These are phyloP conservation scores for Eimeria sp. DNA, from an alignment of 169 alveolate species.

Conservation along the genomic window DNA sequence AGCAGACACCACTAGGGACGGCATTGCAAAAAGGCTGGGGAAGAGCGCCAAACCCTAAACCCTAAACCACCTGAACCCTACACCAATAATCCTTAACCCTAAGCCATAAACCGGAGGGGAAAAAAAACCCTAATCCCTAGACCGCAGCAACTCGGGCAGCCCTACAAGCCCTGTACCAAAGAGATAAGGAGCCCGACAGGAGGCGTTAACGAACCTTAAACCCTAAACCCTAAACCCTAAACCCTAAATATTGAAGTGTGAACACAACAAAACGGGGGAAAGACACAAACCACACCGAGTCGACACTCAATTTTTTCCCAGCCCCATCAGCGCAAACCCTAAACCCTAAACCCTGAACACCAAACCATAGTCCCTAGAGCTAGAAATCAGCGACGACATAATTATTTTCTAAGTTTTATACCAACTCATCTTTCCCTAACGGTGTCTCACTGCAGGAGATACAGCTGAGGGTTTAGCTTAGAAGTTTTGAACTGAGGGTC, in stretches of 20 bases:
- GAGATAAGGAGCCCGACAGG: too few relatives aligned
- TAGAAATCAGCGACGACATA: not conserved
- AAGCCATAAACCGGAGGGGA: not conserved
- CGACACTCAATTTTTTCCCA: not conserved
- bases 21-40: not conserved
- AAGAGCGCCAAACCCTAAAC: not conserved
- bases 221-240: slow-evolving; percentile 27
- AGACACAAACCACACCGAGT: not conserved
- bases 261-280: not conserved
- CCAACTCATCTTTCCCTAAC: not conserved
- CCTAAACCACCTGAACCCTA: not conserved
- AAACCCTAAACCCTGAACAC: slow-evolving; percentile 34
- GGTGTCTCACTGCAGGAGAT: not conserved
- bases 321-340: slow-evolving; percentile 10
- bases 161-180: too few relatives aligned
- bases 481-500: not conserved
- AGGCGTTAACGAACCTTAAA: not conserved
- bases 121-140: not conserved
- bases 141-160: not conserved
- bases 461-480: not conserved
- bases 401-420: not conserved
- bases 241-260: not conserved
- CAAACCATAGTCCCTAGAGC: not conserved
- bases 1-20: not conserved
- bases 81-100: not conserved